Conservation (phyloP, 352 stramenopile species). For the Globisporangium cylindrosporum region DNA sequence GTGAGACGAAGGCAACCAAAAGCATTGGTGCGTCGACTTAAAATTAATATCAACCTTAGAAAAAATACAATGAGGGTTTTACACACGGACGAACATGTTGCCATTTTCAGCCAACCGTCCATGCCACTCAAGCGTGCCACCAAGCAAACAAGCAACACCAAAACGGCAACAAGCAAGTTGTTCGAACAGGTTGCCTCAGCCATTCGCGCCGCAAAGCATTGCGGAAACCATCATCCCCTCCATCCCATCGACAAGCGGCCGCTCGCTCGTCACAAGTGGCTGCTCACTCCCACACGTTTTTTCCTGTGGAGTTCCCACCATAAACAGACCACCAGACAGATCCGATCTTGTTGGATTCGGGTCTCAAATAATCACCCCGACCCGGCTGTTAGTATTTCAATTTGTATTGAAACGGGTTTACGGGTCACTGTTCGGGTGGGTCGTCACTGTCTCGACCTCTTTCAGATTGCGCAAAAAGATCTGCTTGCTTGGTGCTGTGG, state of each 20-base stretch:
- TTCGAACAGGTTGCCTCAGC: not conserved
- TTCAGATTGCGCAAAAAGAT: slow-evolving; percentile 14
- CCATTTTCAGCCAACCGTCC: not conserved
- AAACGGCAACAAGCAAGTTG: not conserved
- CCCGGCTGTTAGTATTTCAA: not conserved
- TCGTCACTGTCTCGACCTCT: not conserved
- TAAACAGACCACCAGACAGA: not conserved
- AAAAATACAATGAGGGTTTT: not conserved
- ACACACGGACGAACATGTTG: not conserved
- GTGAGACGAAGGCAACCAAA: not conserved
- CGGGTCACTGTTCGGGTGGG: not conserved
- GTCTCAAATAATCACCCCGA: not conserved
- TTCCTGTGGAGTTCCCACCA: slow-evolving; percentile 10
- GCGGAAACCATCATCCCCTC: not conserved
- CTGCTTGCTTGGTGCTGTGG: not conserved
- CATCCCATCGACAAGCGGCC: not conserved
- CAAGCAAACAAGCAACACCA: slow-evolving; percentile 2
- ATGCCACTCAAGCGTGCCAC: not conserved
- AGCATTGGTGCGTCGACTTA: not conserved
- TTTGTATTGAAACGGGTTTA: slow-evolving; percentile 23
- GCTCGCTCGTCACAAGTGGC: not conserved
- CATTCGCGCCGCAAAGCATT: not conserved
- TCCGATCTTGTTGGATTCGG: not conserved
- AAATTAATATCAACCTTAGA: slow-evolving; percentile 7
- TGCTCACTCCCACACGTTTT: slow-evolving; percentile 9